Evolutionary conservation across 805 yeast species (phyloP), one percentile per base, ranked within the genome.

Genomic region (Debaryomyces castellii): DNA sequence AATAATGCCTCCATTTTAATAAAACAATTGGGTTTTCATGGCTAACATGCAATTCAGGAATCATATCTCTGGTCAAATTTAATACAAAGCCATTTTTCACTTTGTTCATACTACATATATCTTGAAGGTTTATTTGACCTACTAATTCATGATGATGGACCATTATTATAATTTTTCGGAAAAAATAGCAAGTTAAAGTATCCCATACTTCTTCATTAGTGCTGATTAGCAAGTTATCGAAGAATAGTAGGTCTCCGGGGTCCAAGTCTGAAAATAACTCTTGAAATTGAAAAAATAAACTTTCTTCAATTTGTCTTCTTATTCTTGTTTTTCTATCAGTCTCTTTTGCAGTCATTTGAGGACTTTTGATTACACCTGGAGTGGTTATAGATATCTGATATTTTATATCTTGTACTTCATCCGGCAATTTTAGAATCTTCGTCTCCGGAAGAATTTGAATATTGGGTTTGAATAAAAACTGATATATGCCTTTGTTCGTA

Each of bases 121-220:
- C 38, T 58, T 71, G 76, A 9, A 69, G 62, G 11, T 60, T 50
- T 3, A 78, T 57, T 40, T 71, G 66, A 1, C 82, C 83, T n/a
- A 69, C 55, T 9, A 76, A 51, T 2, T 50, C 44, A 23, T 54
- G 48, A 1, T 54, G 57, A 5, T 53, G 54, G n/a, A 64, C 45
- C 21, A 74, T 34, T 1, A 73, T 36, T 14, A 71, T 37, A 4
- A 57, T 47, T 12, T 62, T 54, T 18, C 59, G 64, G 48, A 74
- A 73, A 12, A 73, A 51, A 44, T 59, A 70, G 18, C 64, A 60
- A 14, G 57, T 49, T 3, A 68, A 59, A 27, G 44, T 39, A 48
- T 71, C 75, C 80, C 81, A 78, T 12, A 60, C 57, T 2, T 47
- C 54, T 1, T 74, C 78, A 52, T 74, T 74, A 3, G 69, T 62